Base-by-base conservation (phyloP, 139 green algal genomes). In the Pseudopediastrum boryanum region DNA sequence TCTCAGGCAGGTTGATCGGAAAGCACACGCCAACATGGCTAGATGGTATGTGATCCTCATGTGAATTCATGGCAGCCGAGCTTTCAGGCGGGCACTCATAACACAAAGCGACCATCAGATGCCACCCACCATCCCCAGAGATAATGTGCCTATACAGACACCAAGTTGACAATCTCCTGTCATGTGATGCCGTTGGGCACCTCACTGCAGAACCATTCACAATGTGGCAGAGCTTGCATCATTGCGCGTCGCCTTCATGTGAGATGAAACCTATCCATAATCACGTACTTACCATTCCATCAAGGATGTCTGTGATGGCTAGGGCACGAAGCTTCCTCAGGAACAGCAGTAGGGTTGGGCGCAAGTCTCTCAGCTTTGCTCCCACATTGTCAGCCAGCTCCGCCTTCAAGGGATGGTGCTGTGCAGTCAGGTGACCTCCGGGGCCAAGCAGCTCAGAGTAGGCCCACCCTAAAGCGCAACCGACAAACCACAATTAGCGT, bases 291-390 rank as follows among this genome's bases (percentile, higher is more conserved):
- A 48, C 71, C 71, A 19, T n/a, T 8, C 71, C 69, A 12, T 7
- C 33, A 12, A 38, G 36, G 38, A 63, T 71, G 50, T 78, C 71
- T 25, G 71, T 69, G 13, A 81, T 31, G 42, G 66, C 29, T 42
- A 81, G 35, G 75, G 46, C 62, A n/a, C 46, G 46, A 13, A 81
- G 44, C 42, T 64, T 44, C 16, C 48, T 41, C 43, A 81, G 75
- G 75, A 81, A 81, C 29, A 81, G 75, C 62, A 81, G 62, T 35
- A 81, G 44, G 10, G 73, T 54, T 56, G 80, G 73, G 35, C 72
- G 44, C 62, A 80, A 25, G 8, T 80, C 59, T 0, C 42, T 19
- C 9, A 83, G 12, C 35, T 72, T 72, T 25, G 51, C 41, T 1
- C 64, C 41, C 5, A 72, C 64, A n/a, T n/a, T n/a, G 25, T 72